These are phyloP conservation scores for Agrocybe pediades DNA, from an alignment of 768 basidiomycete species.

Conservation along the genomic window DNA sequence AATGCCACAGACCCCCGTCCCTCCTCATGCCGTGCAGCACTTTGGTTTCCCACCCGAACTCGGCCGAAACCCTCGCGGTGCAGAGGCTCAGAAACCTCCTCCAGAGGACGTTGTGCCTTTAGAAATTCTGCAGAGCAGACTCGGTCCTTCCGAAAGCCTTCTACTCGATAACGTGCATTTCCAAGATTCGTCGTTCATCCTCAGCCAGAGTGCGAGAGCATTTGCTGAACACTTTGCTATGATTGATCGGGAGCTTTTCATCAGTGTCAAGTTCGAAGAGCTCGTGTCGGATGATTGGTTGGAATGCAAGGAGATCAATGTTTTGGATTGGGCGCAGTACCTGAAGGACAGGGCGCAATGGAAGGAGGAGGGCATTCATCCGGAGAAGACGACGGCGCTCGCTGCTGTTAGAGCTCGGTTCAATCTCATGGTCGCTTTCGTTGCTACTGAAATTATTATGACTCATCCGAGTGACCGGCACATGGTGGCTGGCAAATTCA, in stretches of 20 bases:
- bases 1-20: constrained; percentile 33
- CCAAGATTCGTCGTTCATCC: constrained; percentile 52
- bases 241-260: constrained; percentile 88
- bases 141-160: constrained; percentile 34
- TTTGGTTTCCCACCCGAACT: constrained; percentile 26
- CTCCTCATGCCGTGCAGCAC: constrained; percentile 29
- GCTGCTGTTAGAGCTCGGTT: constrained; percentile 79
- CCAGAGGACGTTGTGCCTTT: constrained; percentile 65
- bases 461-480: constrained; percentile 68
- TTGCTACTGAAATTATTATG: constrained; percentile 77
- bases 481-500: constrained; percentile 72
- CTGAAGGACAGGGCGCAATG: constrained; percentile 72
- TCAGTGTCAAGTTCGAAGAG: constrained; percentile 85
- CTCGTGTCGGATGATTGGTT: constrained; percentile 77
- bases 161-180: constrained; percentile 21
- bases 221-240: constrained; percentile 81
- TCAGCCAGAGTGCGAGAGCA: constrained; percentile 57
- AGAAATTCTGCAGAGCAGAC: constrained; percentile 65
- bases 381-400: constrained; percentile 70
- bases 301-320: constrained; percentile 60
- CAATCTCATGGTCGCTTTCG: constrained; percentile 82
- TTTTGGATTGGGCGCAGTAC: constrained; percentile 84
- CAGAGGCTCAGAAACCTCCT: constrained; percentile 49
- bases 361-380: constrained; percentile 61
- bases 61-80: constrained; percentile 31